Conservation (phyloP, 2,329 filamentous ascomycete species). For the Diaporthe longicolla region DNA sequence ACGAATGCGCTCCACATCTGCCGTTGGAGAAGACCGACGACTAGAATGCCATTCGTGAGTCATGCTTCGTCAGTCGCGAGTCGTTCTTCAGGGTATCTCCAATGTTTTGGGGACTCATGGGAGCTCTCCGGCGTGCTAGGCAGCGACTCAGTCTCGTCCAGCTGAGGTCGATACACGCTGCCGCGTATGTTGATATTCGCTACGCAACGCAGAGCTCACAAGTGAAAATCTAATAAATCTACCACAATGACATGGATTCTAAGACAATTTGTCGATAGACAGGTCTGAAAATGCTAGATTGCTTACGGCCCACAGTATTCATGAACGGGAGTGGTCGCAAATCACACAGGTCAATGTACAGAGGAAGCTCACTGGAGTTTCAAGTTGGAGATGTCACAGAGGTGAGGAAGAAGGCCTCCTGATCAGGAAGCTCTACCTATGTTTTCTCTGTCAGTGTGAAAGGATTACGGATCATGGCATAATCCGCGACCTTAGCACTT, state of each 20-base stretch:
- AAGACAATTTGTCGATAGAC: background rate
- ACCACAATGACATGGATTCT: background rate
- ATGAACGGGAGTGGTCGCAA: no score
- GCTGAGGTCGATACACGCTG: no score
- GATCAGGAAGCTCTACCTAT: background rate
- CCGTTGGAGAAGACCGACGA: conserved; percentile 8
- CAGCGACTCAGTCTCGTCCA: background rate
- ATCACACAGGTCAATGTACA: no score
- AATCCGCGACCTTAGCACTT: background rate
- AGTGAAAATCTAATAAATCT: no score
- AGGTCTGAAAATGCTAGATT: background rate
- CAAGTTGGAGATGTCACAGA: no score
- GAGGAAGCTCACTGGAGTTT: no score
- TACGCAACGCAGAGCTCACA: no score
- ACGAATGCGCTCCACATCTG: conserved; percentile 4
- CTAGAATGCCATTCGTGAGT: conserved; percentile 4
- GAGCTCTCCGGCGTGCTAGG: background rate
- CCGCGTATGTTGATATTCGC: no score
- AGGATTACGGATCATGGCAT: background rate
- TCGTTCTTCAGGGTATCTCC: background rate
- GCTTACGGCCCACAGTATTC: no score
- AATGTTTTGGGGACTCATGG: background rate
- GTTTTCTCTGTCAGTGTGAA: background rate
- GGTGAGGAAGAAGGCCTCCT: no score
- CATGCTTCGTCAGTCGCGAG: background rate